phyloP scores from a whole-genome alignment of 2,329 filamentous ascomycete species.

The Penicillium sp. region DNA sequence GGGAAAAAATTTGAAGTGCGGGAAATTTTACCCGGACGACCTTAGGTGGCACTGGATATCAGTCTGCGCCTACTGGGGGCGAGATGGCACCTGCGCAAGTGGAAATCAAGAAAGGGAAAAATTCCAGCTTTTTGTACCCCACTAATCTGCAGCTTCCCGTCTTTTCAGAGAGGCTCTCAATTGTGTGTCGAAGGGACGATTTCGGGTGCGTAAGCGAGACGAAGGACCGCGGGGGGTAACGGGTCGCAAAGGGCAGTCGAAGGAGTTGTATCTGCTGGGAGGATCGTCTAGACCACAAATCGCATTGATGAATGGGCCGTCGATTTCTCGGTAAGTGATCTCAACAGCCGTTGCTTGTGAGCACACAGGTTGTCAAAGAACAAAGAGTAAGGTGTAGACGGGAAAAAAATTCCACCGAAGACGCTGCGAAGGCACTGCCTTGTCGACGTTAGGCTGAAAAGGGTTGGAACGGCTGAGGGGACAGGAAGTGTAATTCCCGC shows the following conservation, averaged over 20 bases:
- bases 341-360: slow-evolving; percentile 11
- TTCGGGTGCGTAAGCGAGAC: neutral
- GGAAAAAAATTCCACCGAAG: slow-evolving; percentile 5
- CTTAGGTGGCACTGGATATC: slow-evolving; percentile 23
- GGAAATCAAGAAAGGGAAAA: slow-evolving; percentile 22
- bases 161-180: slow-evolving; percentile 22
- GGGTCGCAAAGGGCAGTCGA: slow-evolving; percentile 3
- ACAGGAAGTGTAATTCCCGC: slow-evolving; percentile 4
- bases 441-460: slow-evolving; percentile 9
- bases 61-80: slow-evolving; percentile 20
- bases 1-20: slow-evolving; percentile 8
- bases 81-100: slow-evolving; percentile 28
- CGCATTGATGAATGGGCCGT: slow-evolving; percentile 23
- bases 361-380: slow-evolving; percentile 12
- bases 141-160: slow-evolving; percentile 29
- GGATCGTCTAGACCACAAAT: slow-evolving; percentile 25
- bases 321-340: slow-evolving; percentile 9
- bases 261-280: slow-evolving; percentile 1
- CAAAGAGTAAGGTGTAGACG: neutral
- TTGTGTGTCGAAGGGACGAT: neutral
- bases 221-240: slow-evolving; percentile 3
- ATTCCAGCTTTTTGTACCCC: slow-evolving; percentile 31
- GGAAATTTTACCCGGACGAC: slow-evolving; percentile 27
- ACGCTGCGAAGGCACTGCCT: slow-evolving; percentile 17
- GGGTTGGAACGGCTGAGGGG: neutral